A percentile compares a stretch with the other conserved stretches of the same genome.
Conservation (phyloP, 768 basidiomycete species). For the Tremella mesenterica region DNA sequence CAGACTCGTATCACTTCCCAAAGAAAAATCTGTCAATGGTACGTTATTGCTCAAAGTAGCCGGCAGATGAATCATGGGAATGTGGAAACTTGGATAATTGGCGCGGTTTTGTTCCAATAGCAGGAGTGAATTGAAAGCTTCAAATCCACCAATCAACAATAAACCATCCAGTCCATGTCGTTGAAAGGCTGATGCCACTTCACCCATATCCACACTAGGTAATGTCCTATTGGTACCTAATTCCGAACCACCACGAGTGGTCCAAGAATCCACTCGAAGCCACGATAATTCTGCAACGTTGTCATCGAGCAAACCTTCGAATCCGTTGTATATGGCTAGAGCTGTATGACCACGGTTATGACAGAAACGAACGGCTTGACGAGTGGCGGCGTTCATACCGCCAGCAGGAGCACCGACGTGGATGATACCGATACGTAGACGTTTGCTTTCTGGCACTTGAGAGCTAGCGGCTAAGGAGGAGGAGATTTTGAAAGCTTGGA, state of each 20-base stretch:
- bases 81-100: slow-evolving; percentile 81
- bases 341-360: slow-evolving; percentile 83
- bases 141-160: slow-evolving; percentile 90
- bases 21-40: slow-evolving; percentile 87
- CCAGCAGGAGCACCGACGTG: slow-evolving; percentile 90
- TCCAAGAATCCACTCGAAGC: slow-evolving; percentile 96
- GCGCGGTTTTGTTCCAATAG: slow-evolving; percentile 71
- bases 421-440: slow-evolving; percentile 47
- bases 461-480: slow-evolving; percentile 56
- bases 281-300: slow-evolving; percentile 76
- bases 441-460: slow-evolving; percentile 50
- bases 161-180: slow-evolving; percentile 67
- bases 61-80: slow-evolving; percentile 91
- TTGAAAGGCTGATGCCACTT: slow-evolving; percentile 85
- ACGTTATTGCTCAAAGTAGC: slow-evolving; percentile 98
- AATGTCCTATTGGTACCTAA: slow-evolving; percentile 89
- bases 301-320: slow-evolving; percentile 87
- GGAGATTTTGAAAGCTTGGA: slow-evolving; percentile 74
- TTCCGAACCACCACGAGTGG: slow-evolving; percentile 90
- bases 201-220: slow-evolving; percentile 78
- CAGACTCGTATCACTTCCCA: slow-evolving; percentile 94
- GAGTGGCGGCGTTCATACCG: slow-evolving; percentile 97
- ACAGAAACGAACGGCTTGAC: slow-evolving; percentile 88
- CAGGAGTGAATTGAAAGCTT: slow-evolving; percentile 73
- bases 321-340: slow-evolving; percentile 90